Conservation (phyloP, 2,329 filamentous ascomycete genomes). For the Pseudocercospora cruenta region DNA sequence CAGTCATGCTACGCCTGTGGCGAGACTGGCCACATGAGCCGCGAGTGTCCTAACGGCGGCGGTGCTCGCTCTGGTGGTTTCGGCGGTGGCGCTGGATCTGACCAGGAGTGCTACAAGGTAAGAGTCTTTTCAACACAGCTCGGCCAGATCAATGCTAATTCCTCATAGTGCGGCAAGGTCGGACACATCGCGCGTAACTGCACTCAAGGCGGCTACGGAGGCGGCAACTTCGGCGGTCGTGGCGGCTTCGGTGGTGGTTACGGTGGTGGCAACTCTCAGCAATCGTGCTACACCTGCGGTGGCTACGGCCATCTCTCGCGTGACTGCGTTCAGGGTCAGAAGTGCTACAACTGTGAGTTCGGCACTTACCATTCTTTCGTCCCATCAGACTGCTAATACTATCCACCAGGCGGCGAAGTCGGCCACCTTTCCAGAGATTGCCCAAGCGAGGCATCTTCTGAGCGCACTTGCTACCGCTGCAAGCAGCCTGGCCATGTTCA, state of each 20-base stretch:
- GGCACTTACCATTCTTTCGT: neutral
- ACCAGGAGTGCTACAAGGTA: constrained; percentile 51
- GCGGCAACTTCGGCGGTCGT: constrained; percentile 52
- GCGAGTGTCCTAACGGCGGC: constrained; percentile 69
- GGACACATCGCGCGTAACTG: constrained; percentile 96
- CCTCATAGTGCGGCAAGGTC: constrained; percentile 97
- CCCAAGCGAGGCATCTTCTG: constrained; percentile 83
- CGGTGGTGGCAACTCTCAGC: constrained; percentile 66
- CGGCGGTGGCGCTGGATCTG: constrained; percentile 35
- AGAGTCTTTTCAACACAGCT: neutral
- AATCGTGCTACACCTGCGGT: constrained; percentile 90
- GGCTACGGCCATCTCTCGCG: constrained; percentile 86
- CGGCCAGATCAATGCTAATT: constrained; percentile 51
- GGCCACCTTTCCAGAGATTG: constrained; percentile 96
- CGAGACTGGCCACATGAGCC: constrained; percentile 85
- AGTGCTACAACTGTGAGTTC: constrained; percentile 96
- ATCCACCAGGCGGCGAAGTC: constrained; percentile 69
- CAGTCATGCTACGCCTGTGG: constrained; percentile 66
- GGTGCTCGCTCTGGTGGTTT: constrained; percentile 45
- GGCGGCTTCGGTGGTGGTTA: constrained; percentile 48
- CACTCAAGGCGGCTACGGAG: constrained; percentile 62
- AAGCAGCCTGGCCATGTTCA: constrained; percentile 85
- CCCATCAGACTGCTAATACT: constrained; percentile 22
- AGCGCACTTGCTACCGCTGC: constrained; percentile 99
- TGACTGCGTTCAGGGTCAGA: constrained; percentile 98